Base-by-base conservation (phyloP, 75 land plant genomes). In the Cryptomeria japonica region DNA sequence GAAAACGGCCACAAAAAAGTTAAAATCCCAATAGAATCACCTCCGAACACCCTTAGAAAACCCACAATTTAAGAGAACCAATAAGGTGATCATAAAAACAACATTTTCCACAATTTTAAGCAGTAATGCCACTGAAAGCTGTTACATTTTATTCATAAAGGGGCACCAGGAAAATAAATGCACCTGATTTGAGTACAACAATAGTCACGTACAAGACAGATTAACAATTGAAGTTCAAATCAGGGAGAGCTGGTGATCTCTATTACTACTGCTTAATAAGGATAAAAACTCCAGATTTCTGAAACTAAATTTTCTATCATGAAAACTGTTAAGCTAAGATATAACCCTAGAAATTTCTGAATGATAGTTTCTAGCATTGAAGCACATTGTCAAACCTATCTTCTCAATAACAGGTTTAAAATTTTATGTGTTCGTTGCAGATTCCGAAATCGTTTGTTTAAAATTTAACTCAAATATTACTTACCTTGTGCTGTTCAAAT, bases 401-500 rank as follows among this genome's bases (percentile, higher is more conserved):
- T 32, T 75, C 13, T 34, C 34, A 75, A 34, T 32, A 11, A 12
- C 34, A 32, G 36, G 7, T 72, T 58, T 18, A 58, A 15, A 31
- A 72, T 28, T 25, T 72, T 6, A 72, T 9, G 76, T 31, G 22
- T 25, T 25, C 11, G 13, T 72, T 75, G 77, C 77, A 64, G 70
- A 64, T 64, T 61, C 28, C n/a, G 28, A 64, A 64, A 28, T 64
- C 1, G 10, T 22, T 18, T 22, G 22, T 5, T 58, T 58, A 0
- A 15, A 19, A 19, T 22, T 58, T 58, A 18, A 18, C 64, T 58
- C 19, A 58, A 58, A 58, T 18, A 72, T 28, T n/a, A 2, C 77
- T 75, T 75, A 75, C 77, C 77, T 75, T 34, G 13, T 75, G 77
- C 2, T 32, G 77, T 75, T 75, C 77, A 75, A 75, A 75, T 75